Evolutionary conservation across 139 green algal genomes (phyloP), one percentile per base, ranked within the genome.

Genomic region (Eudorina sp.): DNA sequence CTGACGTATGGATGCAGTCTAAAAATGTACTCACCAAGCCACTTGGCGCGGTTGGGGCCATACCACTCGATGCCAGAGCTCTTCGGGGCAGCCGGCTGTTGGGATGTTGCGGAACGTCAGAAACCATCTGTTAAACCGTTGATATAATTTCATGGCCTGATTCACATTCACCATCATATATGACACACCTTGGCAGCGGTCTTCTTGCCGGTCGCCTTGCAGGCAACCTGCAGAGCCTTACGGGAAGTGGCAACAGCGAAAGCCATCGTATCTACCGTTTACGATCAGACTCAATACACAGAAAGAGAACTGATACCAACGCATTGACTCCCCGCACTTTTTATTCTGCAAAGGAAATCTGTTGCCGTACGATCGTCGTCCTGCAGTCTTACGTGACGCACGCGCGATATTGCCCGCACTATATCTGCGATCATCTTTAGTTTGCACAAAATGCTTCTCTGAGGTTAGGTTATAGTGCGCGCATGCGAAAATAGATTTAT

Each of bases 31-130:
- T 79, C 38, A 91, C 91, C 91, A 82, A 95, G 91, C 64, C 85
- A 97, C 92, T 95, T 95, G 60, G 88, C 90, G 46, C 92, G 90
- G 86, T 96, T 88, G 25, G 93, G 94, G 83, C 93, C 94, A 83
- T 96, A 96, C 53, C 89, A 96, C 92, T 95, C 92, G 27, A 95
- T 83, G 43, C 70, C 72, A 25, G 53, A 40, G 84, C 55, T 60
- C 43, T 70, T 72, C 55, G 87, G 29, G 60, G 60, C 79, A 55
- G 80, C 60, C 5, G 29, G 36, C 60, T 72, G 62, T 34, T 25
- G 23, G n/a, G n/a, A n/a, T n/a, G n/a, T n/a, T n/a, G n/a, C n/a
- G n/a, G n/a, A 16, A 13, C 8, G 4, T 25, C 3, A n/a, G 4
- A 41, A 40, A 4, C 14, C 18, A n/a, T 2, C 13, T 6, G 6